Conservation (phyloP, 208 protist genomes). For the Leishmania mexicana region DNA sequence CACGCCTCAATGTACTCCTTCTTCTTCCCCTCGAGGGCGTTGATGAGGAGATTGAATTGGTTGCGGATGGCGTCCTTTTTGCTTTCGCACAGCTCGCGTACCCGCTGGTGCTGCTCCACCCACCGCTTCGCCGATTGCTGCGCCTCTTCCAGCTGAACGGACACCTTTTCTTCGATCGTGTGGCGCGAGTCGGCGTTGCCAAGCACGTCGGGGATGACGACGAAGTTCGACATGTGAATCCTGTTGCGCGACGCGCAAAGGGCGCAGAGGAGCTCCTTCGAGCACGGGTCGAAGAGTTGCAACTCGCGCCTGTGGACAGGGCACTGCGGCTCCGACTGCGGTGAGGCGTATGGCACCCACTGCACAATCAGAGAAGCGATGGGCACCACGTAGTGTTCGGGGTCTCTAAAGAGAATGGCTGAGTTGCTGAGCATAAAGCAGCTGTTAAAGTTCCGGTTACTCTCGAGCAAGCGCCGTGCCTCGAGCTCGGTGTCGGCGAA, state of each 20-base stretch:
- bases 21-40: conserved; percentile 72
- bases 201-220: conserved; percentile 85
- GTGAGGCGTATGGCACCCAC: conserved; percentile 72
- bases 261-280: conserved; percentile 80
- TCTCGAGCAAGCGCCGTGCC: conserved; percentile 55
- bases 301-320: conserved; percentile 75
- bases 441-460: conserved; percentile 44
- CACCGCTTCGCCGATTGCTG: conserved; percentile 55
- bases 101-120: conserved; percentile 81
- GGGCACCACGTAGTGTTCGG: conserved; percentile 65
- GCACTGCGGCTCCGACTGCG: conserved; percentile 75
- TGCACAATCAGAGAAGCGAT: conserved; percentile 68
- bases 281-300: conserved; percentile 81
- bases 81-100: conserved; percentile 58
- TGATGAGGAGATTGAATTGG: conserved; percentile 80
- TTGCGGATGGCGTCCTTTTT: conserved; percentile 70
- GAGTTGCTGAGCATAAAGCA: conserved; percentile 78
- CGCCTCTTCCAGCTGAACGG: conserved; percentile 56
- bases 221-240: conserved; percentile 36
- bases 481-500: conserved; percentile 84
- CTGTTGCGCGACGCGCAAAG: conserved; percentile 63
- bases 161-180: conserved; percentile 62
- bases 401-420: conserved; percentile 75
- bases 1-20: conserved; percentile 76
- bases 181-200: conserved; percentile 58